Percentiles rank a stretch among this genome's conserved stretches.
These are phyloP conservation scores for Neurospora intermedia DNA, from an alignment of 495 filamentous ascomycete species.

Conservation along the genomic window DNA sequence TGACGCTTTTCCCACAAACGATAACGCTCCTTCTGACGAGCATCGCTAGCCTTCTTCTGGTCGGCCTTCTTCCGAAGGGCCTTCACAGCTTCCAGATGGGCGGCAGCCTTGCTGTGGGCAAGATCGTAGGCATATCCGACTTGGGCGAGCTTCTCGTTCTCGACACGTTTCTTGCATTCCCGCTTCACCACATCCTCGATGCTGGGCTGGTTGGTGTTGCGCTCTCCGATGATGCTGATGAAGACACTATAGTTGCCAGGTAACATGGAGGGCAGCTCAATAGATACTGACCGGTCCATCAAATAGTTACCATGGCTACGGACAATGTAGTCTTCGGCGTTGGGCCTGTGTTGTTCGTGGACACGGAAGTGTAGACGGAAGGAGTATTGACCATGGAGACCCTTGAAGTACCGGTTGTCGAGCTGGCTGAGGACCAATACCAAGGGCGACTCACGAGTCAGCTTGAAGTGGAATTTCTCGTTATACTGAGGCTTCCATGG, in stretches of 20 bases:
- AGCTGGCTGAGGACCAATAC: constrained; percentile 83
- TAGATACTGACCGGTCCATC: constrained; percentile 38
- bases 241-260: constrained; percentile 74
- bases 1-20: constrained; percentile 39
- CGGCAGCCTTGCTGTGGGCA: constrained; percentile 70
- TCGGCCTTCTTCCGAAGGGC: constrained; percentile 38
- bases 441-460: constrained; percentile 58
- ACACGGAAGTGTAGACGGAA: constrained; percentile 85
- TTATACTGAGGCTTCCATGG: constrained; percentile 84
- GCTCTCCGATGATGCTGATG: constrained; percentile 67
- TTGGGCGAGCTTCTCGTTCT: constrained; percentile 72
- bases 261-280: constrained; percentile 48
- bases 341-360: constrained; percentile 53
- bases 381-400: constrained; percentile 68
- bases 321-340: constrained; percentile 77
- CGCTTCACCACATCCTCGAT: constrained; percentile 64
- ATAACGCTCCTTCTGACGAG: constrained; percentile 33
- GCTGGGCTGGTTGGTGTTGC: constrained; percentile 38
- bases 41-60: constrained; percentile 38
- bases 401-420: constrained; percentile 78
- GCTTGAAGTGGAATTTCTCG: constrained; percentile 70
- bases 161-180: constrained; percentile 50
- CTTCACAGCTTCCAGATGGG: constrained; percentile 51
- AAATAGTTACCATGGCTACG: constrained; percentile 66
- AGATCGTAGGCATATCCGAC: constrained; percentile 80